Evolutionary conservation across 2,329 filamentous ascomycete genomes (phyloP).

Genomic region (Pseudovirgaria hyperparasitica): DNA sequence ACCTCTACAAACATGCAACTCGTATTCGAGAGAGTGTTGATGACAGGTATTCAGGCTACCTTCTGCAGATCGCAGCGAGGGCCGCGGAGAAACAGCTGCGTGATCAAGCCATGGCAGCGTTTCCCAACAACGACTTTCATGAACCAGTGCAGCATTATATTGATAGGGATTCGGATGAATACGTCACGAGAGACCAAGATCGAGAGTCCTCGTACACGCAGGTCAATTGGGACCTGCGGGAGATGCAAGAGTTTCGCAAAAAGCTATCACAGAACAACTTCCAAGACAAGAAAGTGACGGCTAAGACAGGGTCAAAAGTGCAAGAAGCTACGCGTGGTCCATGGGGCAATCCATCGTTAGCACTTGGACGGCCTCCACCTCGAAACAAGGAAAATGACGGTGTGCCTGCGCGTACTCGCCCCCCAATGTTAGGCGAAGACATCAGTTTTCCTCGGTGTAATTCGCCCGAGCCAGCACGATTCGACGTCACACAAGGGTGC

Average conservation of each 20-base stretch:
- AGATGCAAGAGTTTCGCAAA: constrained; percentile 69
- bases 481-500: constrained; percentile 59
- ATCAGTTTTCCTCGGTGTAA: constrained; percentile 68
- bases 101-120: constrained; percentile 63
- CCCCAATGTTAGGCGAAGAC: constrained; percentile 80
- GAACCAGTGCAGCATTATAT: constrained; percentile 62
- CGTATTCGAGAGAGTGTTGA: constrained; percentile 55
- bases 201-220: constrained; percentile 53
- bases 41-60: constrained; percentile 60
- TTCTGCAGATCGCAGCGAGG: constrained; percentile 67
- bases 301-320: no score
- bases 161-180: constrained; percentile 41
- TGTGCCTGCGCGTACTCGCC: constrained; percentile 44
- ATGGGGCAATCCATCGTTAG: constrained; percentile 27
- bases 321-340: constrained; percentile 22
- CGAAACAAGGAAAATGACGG: constrained; percentile 20
- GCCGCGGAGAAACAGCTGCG: constrained; percentile 70
- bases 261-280: constrained; percentile 40
- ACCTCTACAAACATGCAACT: constrained; percentile 38
- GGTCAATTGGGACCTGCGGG: constrained; percentile 61
- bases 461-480: constrained; percentile 73
- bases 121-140: constrained; percentile 57
- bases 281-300: constrained; percentile 10
- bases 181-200: constrained; percentile 11
- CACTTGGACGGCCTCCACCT: constrained; percentile 12